phyloP scores from a whole-genome alignment of 169 alveolate genomes.

The Besnoitia besnoiti region DNA sequence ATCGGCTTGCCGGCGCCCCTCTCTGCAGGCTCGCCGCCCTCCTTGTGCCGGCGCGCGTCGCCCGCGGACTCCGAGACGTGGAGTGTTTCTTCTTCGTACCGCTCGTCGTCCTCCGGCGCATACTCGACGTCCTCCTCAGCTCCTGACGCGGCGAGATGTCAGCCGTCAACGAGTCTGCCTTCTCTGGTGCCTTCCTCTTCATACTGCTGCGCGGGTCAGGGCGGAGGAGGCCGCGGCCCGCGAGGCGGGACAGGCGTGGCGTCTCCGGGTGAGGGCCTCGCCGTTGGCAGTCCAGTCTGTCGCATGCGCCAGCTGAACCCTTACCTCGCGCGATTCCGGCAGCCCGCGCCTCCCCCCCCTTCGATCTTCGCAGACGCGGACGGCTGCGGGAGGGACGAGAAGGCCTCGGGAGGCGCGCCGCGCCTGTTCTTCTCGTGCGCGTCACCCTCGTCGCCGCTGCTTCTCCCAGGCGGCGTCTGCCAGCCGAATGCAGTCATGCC shows the following conservation, averaged over 20 bases:
- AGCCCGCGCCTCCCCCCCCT: not conserved
- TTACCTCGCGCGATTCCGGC: not conserved
- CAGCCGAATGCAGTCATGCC: not conserved
- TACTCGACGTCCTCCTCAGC: not conserved
- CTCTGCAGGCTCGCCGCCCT: not conserved
- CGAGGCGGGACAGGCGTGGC: no score
- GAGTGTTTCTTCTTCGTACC: not conserved
- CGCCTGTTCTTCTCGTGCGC: not conserved
- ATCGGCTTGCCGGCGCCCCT: not conserved
- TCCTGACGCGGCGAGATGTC: not conserved
- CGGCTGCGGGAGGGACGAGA: not conserved
- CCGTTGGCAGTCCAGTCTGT: not conserved
- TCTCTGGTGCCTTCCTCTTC: not conserved
- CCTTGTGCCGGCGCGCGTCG: not conserved
- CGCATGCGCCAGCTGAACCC: not conserved
- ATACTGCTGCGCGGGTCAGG: no score
- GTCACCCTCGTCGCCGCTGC: not conserved
- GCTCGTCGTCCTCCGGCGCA: not conserved
- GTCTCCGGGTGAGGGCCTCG: no score
- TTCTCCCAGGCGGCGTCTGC: constrained; percentile 21
- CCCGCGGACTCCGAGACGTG: not conserved
- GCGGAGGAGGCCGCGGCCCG: no score
- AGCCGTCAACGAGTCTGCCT: constrained; percentile 27
- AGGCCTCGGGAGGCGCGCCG: not conserved
- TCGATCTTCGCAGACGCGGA: not conserved